Evolutionary conservation across 176 grass and related monocot genomes (phyloP), one percentile per base, ranked within the genome.

Genomic region (Aegilops sharonensis): DNA sequence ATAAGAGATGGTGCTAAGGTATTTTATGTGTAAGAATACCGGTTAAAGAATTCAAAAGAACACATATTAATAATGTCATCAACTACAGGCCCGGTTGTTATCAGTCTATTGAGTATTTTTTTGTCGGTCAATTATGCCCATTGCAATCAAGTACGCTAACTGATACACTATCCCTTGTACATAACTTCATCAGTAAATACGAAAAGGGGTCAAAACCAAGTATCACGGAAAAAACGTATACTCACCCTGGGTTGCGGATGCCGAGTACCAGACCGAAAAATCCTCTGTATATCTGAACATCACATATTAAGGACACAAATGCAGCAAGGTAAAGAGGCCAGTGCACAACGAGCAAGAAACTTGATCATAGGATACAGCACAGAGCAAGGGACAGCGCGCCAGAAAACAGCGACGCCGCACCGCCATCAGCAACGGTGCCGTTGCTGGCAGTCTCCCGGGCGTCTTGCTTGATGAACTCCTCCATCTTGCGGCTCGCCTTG

Each of bases 171-270:
- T 5, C 43, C 17, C 29, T 52, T 72, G 18, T 37, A 84, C 17
- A 69, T 37, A 37, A 37, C 0, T 37, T 20, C 31, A 78, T 50
- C 4, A 24, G 64, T 52, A 29, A 73, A 31, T 30, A 72, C 15
- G 4, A 29, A 35, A 76, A 78, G 24, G 29, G 18, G 24, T 40
- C 10, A 5, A 57, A 85, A 82, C 8, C 17, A 86, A 69, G 75
- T 10, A 63, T 78, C 11, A 74, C 3, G 5, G 15, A 59, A 78
- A 67, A 64, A 40, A 2, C 2, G 74, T 17, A 14, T 48, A 80
- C 93, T 84, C 87, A 98, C 97, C 78, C 97, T 84, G 79, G 97
- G 93, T 75, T 95, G 92, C 0, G 97, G 93, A 90, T 98, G 94
- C 11, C 92, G 92, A 85, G 85, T 75, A 54, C 92, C 90, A 60